Conservation (phyloP, 192 early-diverging fungal species). For the Backusella tuberculispora region DNA sequence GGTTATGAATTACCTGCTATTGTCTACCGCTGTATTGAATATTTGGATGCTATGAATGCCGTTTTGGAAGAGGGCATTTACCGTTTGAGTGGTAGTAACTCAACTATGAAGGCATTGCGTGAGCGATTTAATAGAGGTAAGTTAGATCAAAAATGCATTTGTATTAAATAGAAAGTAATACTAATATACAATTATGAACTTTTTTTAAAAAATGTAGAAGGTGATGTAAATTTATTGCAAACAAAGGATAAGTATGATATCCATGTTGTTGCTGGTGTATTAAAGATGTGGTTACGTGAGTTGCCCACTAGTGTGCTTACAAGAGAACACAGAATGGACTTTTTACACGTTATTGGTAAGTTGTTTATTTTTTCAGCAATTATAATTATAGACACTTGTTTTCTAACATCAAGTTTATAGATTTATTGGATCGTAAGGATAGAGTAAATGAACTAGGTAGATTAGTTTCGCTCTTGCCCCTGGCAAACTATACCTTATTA, state of each 20-base stretch:
- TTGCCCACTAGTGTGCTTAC: slow-evolving; percentile 88
- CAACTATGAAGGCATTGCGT: slow-evolving; percentile 75
- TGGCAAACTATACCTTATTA: slow-evolving; percentile 90
- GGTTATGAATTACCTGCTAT: slow-evolving; percentile 86
- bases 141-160: neutral
- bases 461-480: slow-evolving; percentile 77
- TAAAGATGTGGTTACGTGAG: slow-evolving; percentile 93
- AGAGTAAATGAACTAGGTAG: slow-evolving; percentile 82
- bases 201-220: slow-evolving; percentile 61
- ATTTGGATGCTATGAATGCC: slow-evolving; percentile 89
- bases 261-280: slow-evolving; percentile 90
- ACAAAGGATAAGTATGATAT: slow-evolving; percentile 80
- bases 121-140: slow-evolving; percentile 73
- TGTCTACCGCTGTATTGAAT: slow-evolving; percentile 96
- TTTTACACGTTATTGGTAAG: slow-evolving; percentile 79
- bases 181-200: neutral
- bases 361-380: neutral
- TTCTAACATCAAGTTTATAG: slow-evolving; percentile 37
- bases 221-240: slow-evolving; percentile 72
- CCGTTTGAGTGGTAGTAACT: slow-evolving; percentile 81
- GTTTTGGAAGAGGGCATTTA: slow-evolving; percentile 94
- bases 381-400: slow-evolving; percentile 20
- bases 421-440: slow-evolving; percentile 79
- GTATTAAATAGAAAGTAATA: too few relatives aligned
- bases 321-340: slow-evolving; percentile 81